Conservation (phyloP, 2,329 filamentous ascomycete species). For the Elsinoe perseae region DNA sequence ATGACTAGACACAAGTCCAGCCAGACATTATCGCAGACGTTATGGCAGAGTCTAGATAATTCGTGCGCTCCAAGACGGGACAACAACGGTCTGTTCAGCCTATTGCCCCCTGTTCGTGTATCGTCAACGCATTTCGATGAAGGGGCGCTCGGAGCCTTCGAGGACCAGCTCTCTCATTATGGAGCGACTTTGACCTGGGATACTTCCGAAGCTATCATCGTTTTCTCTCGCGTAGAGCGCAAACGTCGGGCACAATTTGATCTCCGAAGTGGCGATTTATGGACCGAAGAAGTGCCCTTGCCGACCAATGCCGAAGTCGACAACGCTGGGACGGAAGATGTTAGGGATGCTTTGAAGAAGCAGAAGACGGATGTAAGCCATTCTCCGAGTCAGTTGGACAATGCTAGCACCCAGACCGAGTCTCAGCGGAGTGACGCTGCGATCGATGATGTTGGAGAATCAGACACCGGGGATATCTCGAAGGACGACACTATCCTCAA, state of each 20-base stretch:
- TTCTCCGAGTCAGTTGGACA: conserved; percentile 17
- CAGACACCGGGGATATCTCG: not conserved
- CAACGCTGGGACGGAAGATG: conserved; percentile 9
- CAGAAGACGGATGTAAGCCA: not conserved
- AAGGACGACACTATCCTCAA: not conserved
- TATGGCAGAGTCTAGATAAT: not conserved
- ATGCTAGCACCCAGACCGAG: conserved; percentile 33
- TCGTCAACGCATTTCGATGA: conserved; percentile 60
- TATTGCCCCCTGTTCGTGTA: conserved; percentile 61
- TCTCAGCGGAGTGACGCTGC: conserved; percentile 20
- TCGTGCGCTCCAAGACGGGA: not conserved
- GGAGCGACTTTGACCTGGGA: conserved; percentile 60
- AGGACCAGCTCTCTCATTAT: conserved; percentile 51
- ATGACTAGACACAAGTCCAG: not conserved
- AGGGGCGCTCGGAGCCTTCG: conserved; percentile 55
- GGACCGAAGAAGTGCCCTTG: conserved; percentile 44
- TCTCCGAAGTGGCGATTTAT: conserved; percentile 58
- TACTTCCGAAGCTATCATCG: conserved; percentile 60
- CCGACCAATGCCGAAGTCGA: conserved; percentile 30
- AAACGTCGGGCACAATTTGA: conserved; percentile 69
- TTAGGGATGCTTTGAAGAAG: conserved; percentile 19
- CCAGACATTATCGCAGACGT: not conserved
- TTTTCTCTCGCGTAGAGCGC: conserved; percentile 65
- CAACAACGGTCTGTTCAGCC: conserved; percentile 29
- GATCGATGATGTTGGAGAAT: not conserved